Evolutionary conservation across 2,329 filamentous ascomycete species (phyloP).

Genomic region (Stachybotrys chlorohalonatus): DNA sequence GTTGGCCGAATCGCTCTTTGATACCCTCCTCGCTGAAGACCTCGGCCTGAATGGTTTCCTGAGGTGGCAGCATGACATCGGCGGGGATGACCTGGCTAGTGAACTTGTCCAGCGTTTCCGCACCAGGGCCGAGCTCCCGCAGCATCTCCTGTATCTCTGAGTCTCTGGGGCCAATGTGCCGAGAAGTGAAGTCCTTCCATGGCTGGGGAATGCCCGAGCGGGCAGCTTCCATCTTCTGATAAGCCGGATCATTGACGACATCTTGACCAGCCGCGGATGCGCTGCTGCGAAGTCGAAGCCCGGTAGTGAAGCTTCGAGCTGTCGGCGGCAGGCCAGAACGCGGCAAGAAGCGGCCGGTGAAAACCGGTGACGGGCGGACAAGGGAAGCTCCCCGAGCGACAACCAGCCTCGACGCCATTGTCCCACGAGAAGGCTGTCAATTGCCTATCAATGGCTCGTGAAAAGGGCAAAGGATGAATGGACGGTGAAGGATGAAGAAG

Average conservation of each 20-base stretch:
- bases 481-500: not conserved
- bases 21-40: conserved; percentile 37
- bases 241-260: conserved; percentile 1
- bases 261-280: not conserved
- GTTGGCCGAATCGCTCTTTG: conserved; percentile 23
- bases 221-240: conserved; percentile 10
- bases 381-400: conserved; percentile 12
- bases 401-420: conserved; percentile 17
- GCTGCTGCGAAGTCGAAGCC: not conserved
- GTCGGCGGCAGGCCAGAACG: not conserved
- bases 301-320: not conserved
- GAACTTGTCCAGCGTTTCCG: conserved; percentile 68
- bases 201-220: conserved; percentile 10
- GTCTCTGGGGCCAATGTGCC: conserved; percentile 79
- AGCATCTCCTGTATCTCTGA: conserved; percentile 70
- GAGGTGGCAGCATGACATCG: conserved; percentile 50
- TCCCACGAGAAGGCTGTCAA: not conserved
- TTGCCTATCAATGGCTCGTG: not conserved
- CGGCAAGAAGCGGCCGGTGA: conserved; percentile 1
- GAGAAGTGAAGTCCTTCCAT: conserved; percentile 51
- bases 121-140: conserved; percentile 65
- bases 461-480: not conserved
- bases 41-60: conserved; percentile 33
- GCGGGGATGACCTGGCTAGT: conserved; percentile 74
- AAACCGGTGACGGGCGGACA: conserved; percentile 6